Conservation (phyloP, 108 stramenopile species). For the Mediolabrus comicus region DNA sequence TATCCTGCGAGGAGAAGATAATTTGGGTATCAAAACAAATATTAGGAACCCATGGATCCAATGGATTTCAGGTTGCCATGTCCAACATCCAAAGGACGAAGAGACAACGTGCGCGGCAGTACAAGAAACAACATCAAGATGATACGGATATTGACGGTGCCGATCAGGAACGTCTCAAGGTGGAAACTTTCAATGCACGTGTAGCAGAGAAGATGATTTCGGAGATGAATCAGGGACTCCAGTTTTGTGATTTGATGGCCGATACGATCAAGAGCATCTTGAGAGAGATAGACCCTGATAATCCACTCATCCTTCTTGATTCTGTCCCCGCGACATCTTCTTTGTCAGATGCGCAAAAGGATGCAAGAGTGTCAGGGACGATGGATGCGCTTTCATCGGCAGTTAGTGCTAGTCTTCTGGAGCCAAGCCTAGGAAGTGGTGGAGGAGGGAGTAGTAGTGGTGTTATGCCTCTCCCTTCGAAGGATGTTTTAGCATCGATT, state of each 20-base stretch:
- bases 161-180: slow-evolving; percentile 49
- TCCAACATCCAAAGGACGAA: slow-evolving; percentile 72
- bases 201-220: slow-evolving; percentile 71
- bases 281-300: slow-evolving; percentile 56
- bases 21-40: slow-evolving; percentile 62
- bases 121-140: slow-evolving; percentile 31
- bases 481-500: neutral
- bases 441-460: neutral
- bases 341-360: neutral
- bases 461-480: neutral
- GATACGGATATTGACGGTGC: slow-evolving; percentile 3
- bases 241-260: slow-evolving; percentile 63
- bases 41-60: slow-evolving; percentile 62
- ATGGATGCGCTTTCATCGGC: neutral
- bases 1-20: slow-evolving; percentile 54
- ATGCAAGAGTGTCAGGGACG: neutral
- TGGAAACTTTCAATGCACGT: slow-evolving; percentile 65
- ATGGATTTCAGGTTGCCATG: slow-evolving; percentile 75
- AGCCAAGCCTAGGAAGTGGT: slow-evolving; percentile 2
- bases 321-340: slow-evolving; percentile 1
- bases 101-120: slow-evolving; percentile 71
- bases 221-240: slow-evolving; percentile 61
- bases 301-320: slow-evolving; percentile 26
- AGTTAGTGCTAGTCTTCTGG: slow-evolving; percentile 2
- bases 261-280: slow-evolving; percentile 55